Base-by-base conservation (phyloP, 768 basidiomycete species). In the Postia placenta region DNA sequence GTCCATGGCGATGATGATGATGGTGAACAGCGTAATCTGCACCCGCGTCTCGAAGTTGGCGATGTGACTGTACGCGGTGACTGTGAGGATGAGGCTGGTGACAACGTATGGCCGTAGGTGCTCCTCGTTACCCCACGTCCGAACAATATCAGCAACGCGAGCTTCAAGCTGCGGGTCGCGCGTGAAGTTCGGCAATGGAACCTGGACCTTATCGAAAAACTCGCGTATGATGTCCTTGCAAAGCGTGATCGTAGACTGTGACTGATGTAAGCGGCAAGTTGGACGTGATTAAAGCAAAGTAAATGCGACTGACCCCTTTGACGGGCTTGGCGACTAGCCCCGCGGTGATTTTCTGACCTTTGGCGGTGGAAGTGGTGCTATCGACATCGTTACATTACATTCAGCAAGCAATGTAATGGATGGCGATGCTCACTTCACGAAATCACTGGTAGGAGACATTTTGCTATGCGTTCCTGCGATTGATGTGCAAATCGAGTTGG, bases 21-120 rank as follows among this genome's bases (percentile, higher is more conserved):
- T 63, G 1, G 73, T 74, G 52, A 64, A 74, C 7, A 74, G 58
- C 3, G 70, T 65, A 25, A 74, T 68, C 50, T 65, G 61, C 5
- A 70, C 60, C 42, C 60, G 60, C 1, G 61, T 64, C 26, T 66
- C 50, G 45, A 56, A 43, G 54, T 47, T 41, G 15, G 35, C 17
- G 19, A 44, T 54, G 12, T 57, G 56, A 2, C 35, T 33, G 51
- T 54, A 57, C 11, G 53, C 51, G 15, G 48, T 50, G 24, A 42
- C 28, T 4, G 48, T 49, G 22, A 49, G 41, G 40, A 38, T 42
- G 28, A 49, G 19, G 4, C 41, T 41, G 9, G 48, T 49, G 26
- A 42, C 22, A 11, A 49, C 41, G 41, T 49, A 43, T 4, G 26
- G 48, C 14, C 40, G 48, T 14, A 42, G 20, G 28, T 25, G 22